Conservation (phyloP, 164 flowering plant genomes). For the Tetrastigma voinierianum region DNA sequence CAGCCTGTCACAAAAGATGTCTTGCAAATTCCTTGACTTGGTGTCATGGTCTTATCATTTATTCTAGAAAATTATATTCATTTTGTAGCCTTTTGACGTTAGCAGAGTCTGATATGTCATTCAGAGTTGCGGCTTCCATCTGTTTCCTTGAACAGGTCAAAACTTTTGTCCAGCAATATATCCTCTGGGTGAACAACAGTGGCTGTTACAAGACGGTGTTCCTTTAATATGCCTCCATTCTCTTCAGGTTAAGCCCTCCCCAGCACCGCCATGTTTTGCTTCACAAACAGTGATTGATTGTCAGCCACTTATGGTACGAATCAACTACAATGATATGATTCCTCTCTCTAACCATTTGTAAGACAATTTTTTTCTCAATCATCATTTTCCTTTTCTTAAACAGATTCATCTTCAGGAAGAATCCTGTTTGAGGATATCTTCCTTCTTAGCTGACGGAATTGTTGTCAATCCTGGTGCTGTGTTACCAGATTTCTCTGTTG, state of each 20-base stretch:
- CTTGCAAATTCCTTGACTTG: conserved; percentile 62
- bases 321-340: not conserved
- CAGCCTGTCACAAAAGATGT: conserved; percentile 36
- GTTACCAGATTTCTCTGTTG: conserved; percentile 83
- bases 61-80: not conserved
- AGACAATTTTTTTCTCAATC: not conserved
- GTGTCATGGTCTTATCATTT: conserved; percentile 33
- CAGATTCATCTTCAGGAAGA: conserved; percentile 97
- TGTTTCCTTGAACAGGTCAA: conserved; percentile 38
- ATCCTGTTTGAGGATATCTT: conserved; percentile 84
- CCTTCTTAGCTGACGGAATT: conserved; percentile 92
- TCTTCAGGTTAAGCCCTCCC: conserved; percentile 84
- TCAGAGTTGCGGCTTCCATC: conserved; percentile 10
- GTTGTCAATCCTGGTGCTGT: conserved; percentile 72
- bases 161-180: conserved; percentile 86
- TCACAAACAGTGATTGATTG: conserved; percentile 76
- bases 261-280: conserved; percentile 78
- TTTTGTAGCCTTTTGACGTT: not conserved
- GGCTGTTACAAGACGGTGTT: conserved; percentile 48
- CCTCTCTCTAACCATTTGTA: not conserved
- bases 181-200: conserved; percentile 66
- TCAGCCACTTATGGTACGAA: conserved; percentile 83
- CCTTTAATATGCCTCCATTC: conserved; percentile 67
- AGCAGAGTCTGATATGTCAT: not conserved
- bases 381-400: conserved; percentile 8